Evolutionary conservation across 2,329 filamentous ascomycete genomes (phyloP).

Genomic region (Aurifilum marmelostoma): DNA sequence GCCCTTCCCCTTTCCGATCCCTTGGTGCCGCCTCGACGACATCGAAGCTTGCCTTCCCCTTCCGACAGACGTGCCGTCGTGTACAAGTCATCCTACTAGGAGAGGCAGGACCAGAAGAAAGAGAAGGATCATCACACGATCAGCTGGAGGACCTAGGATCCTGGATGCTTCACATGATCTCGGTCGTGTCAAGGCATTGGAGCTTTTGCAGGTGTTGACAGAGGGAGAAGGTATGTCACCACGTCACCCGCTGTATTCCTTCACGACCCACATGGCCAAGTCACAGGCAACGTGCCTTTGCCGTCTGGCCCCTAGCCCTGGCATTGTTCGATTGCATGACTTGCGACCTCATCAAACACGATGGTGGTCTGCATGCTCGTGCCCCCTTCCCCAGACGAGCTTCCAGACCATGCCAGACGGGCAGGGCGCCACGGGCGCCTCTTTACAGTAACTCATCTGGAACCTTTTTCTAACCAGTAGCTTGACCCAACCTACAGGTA

Average conservation of each 20-base stretch:
- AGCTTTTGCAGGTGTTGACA: constrained; percentile 33
- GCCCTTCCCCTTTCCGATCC: constrained; percentile 34
- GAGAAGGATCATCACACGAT: constrained; percentile 20
- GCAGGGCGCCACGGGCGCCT: not conserved
- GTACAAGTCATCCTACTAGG: constrained; percentile 15
- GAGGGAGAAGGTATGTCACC: constrained; percentile 32
- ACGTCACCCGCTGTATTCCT: constrained; percentile 4
- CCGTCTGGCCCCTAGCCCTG: constrained; percentile 11
- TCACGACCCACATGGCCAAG: constrained; percentile 14
- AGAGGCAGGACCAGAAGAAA: constrained; percentile 15
- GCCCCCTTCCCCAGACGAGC: not conserved
- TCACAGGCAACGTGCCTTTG: constrained; percentile 17
- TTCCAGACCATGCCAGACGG: not conserved
- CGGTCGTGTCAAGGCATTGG: constrained; percentile 29
- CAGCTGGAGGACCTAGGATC: constrained; percentile 7
- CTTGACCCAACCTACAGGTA: constrained; percentile 43
- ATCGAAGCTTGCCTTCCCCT: constrained; percentile 20
- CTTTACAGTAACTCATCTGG: constrained; percentile 10
- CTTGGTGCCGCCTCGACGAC: constrained; percentile 37
- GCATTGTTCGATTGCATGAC: constrained; percentile 8
- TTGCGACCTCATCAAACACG: not conserved
- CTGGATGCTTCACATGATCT: constrained; percentile 33
- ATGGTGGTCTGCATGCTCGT: not conserved
- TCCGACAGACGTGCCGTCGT: constrained; percentile 20
- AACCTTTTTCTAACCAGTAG: constrained; percentile 36